Percentiles rank a stretch among this genome's conserved stretches.
These are phyloP conservation scores for Cucumis sativus DNA, from an alignment of 306 rosid species.

Conservation along the genomic window Cucumber_9930_V3 NC_026656.2:19597001-19597500, in stretches of 20 bases:
- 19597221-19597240: background rate
- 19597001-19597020: background rate
- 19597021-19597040: background rate
- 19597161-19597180: background rate
- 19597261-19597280: background rate
- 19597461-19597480: constrained; percentile 35
- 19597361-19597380: background rate
- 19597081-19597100: background rate
- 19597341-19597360: background rate
- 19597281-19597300: background rate
- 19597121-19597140: background rate
- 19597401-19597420: constrained; percentile 23
- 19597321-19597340: background rate
- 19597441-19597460: constrained; percentile 47
- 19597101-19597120: background rate
- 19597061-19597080: background rate
- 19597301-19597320: background rate
- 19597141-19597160: background rate
- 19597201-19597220: background rate
- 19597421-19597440: constrained; percentile 50
- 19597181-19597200: background rate
- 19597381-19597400: constrained; percentile 21
- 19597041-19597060: background rate
- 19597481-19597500: constrained; percentile 28
- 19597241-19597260: background rate